Base-by-base conservation (phyloP, 1,284 basidiomycete genomes). In the Malassezia restricta region DNA sequence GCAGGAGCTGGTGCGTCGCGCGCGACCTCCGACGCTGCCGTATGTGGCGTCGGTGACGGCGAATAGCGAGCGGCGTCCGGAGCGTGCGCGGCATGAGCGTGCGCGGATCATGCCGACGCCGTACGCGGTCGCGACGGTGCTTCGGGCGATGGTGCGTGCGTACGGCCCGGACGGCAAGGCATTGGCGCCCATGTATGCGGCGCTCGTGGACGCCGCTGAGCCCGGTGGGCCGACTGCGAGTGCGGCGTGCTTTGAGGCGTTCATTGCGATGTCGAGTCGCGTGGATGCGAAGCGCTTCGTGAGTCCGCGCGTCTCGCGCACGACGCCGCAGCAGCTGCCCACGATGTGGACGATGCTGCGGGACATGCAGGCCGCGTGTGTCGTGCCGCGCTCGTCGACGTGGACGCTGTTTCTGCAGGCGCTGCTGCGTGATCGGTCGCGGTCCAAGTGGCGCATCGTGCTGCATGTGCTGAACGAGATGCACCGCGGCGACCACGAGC, bases 381-480 rank as follows among this genome's bases (percentile, higher is more conserved):
- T 47, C 6, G 11, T 8, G 31, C 43, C 47, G 27, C 47, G 53
- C 20, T 33, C 47, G 8, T 33, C 27, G 17, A 55, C 53, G 6
- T 55, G 53, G 47, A 49, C 47, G 39, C 31, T 55, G 17, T 27
- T 49, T 11, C 38, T 55, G 8, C 53, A 55, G 37, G 53, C 53
- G 28, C 48, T 55, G 8, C 33, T 32, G 31, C 53, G 53, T 17
- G 53, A 49, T 29, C 42, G 47, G 15, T 15, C 37, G n/a, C 53
- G 44, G 20, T 8, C 33, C 14, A 40, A 32, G 17, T 55, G 53
- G 53, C 37, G 32, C 14, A 28, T 38, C 5, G 40, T 33, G 29
- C 9, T 9, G 4, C 27, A 40, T 20, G n/a, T 55, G 30, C 41
- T 55, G 11, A 14, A 20, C 5, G 31, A 17, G 24, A 55, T 55